Conservation (phyloP, 1,284 basidiomycete species). For the Ceratobasidium sp. region DNA sequence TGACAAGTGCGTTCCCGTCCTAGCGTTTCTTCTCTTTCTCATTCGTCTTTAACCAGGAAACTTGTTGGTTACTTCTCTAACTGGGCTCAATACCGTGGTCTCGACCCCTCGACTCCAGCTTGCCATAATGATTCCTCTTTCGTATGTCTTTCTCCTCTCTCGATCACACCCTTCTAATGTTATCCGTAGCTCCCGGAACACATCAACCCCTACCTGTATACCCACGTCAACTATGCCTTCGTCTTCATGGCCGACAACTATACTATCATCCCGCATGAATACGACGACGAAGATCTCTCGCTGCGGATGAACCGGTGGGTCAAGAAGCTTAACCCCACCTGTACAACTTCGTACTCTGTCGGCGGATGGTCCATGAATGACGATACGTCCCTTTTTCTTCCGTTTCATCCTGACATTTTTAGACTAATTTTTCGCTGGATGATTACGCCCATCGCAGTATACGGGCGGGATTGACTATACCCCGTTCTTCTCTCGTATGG, state of each 20-base stretch:
- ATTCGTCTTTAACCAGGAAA: neutral
- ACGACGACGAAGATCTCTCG: constrained; percentile 1
- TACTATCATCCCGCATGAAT: constrained; percentile 20
- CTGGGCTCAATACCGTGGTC: constrained; percentile 29
- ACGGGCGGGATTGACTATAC: constrained; percentile 31
- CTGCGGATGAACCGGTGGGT: too few species aligned
- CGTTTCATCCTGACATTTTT: neutral
- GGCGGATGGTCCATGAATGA: constrained; percentile 39
- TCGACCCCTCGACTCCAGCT: constrained; percentile 5
- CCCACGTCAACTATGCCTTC: constrained; percentile 36
- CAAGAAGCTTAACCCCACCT: constrained; percentile 28
- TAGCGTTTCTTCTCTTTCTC: too few species aligned
- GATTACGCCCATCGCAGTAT: constrained; percentile 15
- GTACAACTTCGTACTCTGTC: constrained; percentile 27
- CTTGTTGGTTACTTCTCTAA: constrained; percentile 22
- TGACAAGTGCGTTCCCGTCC: neutral
- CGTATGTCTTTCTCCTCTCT: neutral
- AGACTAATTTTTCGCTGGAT: neutral
- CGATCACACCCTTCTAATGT: neutral
- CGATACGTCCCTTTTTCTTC: neutral
- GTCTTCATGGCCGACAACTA: constrained; percentile 39
- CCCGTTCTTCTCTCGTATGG: constrained; percentile 12
- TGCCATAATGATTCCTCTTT: constrained; percentile 22
- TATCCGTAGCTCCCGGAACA: constrained; percentile 6
- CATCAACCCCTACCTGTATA: constrained; percentile 33